A percentile compares a stretch with the other conserved stretches of the same genome.
These are phyloP conservation scores for Fonsecaea pugnacius DNA, from an alignment of 2,329 filamentous ascomycete genomes.

Conservation along the genomic window DNA sequence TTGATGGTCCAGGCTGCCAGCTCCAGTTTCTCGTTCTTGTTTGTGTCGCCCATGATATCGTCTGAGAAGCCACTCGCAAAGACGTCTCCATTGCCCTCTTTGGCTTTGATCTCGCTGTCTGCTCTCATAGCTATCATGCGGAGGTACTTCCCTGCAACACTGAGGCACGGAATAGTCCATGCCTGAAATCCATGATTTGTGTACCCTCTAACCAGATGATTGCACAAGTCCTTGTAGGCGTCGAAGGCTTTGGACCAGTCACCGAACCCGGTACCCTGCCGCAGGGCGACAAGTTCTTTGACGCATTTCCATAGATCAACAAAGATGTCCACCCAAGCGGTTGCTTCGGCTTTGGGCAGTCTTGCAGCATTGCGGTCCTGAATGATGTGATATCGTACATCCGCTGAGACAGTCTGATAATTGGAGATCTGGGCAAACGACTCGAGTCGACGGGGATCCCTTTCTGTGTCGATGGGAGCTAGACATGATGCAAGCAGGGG, in stretches of 20 bases:
- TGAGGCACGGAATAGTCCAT: slow-evolving; percentile 92
- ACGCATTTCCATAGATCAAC: slow-evolving; percentile 80
- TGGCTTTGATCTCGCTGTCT: slow-evolving; percentile 68
- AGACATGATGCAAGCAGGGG: slow-evolving; percentile 75
- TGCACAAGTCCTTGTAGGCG: slow-evolving; percentile 83
- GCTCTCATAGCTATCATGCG: slow-evolving; percentile 88
- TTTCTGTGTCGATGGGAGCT: slow-evolving; percentile 67
- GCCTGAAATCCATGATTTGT: slow-evolving; percentile 74
- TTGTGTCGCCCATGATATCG: slow-evolving; percentile 75
- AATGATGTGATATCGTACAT: slow-evolving; percentile 73
- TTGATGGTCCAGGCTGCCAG: slow-evolving; percentile 91
- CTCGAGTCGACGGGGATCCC: slow-evolving; percentile 68
- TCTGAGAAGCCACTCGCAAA: slow-evolving; percentile 68
- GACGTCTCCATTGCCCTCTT: slow-evolving; percentile 49
- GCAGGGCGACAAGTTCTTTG: slow-evolving; percentile 70
- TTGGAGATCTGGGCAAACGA: slow-evolving; percentile 75
- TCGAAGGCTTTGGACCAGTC: slow-evolving; percentile 85
- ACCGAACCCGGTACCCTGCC: slow-evolving; percentile 58
- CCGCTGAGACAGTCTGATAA: slow-evolving; percentile 65
- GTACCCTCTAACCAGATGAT: slow-evolving; percentile 78
- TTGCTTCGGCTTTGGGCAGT: slow-evolving; percentile 69
- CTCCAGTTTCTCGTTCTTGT: slow-evolving; percentile 83
- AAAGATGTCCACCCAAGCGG: slow-evolving; percentile 87
- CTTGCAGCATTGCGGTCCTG: slow-evolving; percentile 62
- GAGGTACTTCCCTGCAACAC: slow-evolving; percentile 83